These are phyloP conservation scores for Striga hermonthica DNA, from an alignment of 305 asterid genomes.

Conservation along the genomic window DNA sequence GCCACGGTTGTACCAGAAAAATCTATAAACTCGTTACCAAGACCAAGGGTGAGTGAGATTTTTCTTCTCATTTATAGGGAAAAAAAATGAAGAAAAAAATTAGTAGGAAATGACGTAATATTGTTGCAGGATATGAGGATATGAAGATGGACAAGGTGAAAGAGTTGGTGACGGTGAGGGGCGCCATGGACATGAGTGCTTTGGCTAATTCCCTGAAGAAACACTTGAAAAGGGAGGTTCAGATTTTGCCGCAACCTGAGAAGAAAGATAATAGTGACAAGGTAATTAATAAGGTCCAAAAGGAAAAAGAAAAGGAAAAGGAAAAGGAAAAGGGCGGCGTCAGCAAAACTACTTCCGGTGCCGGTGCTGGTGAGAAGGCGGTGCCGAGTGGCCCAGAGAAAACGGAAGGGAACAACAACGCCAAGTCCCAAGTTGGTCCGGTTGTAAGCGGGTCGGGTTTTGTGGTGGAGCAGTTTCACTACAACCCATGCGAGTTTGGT, in stretches of 20 bases:
- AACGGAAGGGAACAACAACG: constrained; percentile 35
- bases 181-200: constrained; percentile 78
- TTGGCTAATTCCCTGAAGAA: constrained; percentile 55
- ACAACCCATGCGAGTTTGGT: constrained; percentile 34
- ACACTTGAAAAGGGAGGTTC: constrained; percentile 57
- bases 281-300: not conserved
- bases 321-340: constrained; percentile 26
- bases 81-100: not conserved
- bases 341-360: constrained; percentile 28
- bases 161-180: constrained; percentile 71
- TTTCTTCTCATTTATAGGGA: too few relatives aligned
- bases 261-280: constrained; percentile 37
- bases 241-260: constrained; percentile 50
- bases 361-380: constrained; percentile 27
- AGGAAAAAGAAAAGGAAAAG: not conserved
- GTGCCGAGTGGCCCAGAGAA: constrained; percentile 24
- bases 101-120: not conserved
- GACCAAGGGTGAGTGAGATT: constrained; percentile 49
- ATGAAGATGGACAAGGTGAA: constrained; percentile 58
- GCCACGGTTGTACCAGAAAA: constrained; percentile 78
- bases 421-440: constrained; percentile 46
- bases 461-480: constrained; percentile 33
- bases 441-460: constrained; percentile 31
- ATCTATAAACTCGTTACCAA: constrained; percentile 48
- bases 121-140: constrained; percentile 54